phyloP scores from a whole-genome alignment of 2,329 filamentous ascomycete species.

The Neofusicoccum parvum region DNA sequence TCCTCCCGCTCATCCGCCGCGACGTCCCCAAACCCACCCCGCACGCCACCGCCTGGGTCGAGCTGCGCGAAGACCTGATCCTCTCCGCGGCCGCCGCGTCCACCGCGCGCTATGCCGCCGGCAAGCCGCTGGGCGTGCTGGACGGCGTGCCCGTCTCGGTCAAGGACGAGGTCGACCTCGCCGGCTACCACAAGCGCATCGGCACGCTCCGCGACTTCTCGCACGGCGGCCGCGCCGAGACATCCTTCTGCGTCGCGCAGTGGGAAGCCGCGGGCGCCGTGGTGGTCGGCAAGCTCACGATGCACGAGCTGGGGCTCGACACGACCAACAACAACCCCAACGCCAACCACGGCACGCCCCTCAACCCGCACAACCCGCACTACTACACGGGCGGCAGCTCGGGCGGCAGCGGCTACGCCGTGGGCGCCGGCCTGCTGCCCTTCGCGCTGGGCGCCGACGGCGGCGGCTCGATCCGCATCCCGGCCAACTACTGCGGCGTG shows the following conservation, averaged over 20 bases:
- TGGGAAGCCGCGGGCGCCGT: conserved; percentile 75
- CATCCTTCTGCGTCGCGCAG: conserved; percentile 70
- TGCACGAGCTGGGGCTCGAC: conserved; percentile 70
- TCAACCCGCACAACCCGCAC: conserved; percentile 73
- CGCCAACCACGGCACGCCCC: conserved; percentile 70
- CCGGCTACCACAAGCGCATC: conserved; percentile 68
- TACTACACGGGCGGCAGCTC: conserved; percentile 85
- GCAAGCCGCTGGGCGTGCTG: conserved; percentile 66
- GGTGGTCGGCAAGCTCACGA: conserved; percentile 73
- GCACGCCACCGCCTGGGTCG: conserved; percentile 74
- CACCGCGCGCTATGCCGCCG: conserved; percentile 69
- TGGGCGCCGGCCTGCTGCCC: conserved; percentile 72
- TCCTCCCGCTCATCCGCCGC: conserved; percentile 71
- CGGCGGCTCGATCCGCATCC: conserved; percentile 75
- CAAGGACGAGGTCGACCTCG: conserved; percentile 77
- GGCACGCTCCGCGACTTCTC: conserved; percentile 65
- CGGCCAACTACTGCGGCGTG: conserved; percentile 73
- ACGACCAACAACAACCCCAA: conserved; percentile 77
- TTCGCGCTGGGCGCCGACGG: conserved; percentile 72
- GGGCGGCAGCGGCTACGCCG: conserved; percentile 71
- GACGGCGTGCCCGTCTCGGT: conserved; percentile 83
- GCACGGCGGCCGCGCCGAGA: conserved; percentile 44
- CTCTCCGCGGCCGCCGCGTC: conserved; percentile 71
- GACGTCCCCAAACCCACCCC: conserved; percentile 56
- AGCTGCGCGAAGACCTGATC: conserved; percentile 64